Evolutionary conservation across 768 basidiomycete genomes (phyloP), one percentile per base, ranked within the genome.

Genomic region (Auriscalpium vulgare): DNA sequence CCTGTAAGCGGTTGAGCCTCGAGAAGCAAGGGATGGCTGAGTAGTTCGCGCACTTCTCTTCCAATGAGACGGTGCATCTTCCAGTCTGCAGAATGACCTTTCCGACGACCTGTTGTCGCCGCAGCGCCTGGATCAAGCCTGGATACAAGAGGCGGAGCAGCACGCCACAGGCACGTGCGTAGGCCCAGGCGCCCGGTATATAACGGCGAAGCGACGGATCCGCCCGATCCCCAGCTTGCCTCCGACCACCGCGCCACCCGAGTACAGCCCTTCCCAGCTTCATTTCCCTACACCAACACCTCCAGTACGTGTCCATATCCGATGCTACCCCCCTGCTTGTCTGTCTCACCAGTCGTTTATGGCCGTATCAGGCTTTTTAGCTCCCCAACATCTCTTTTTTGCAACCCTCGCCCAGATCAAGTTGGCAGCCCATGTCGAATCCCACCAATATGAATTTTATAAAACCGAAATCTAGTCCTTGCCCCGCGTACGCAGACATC

Each of bases 371-470:
- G 17, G n/a, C 50, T 47, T 36, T 23, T 14, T 21, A 38, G 35
- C 1, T 17, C 36, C 19, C 37, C 47, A 54, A 47, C 53, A 54
- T 29, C 17, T 34, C 36, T 37, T 17, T 29, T 44, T 47, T 37
- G 36, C 16, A 10, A 54, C 46, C 51, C 23, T 51, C 51, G 58
- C 57, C 62, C 59, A 48, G 55, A 78, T 72, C 85, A 90, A 88
- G 83, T 90, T 89, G 89, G 90, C 86, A 87, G 71, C 73, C 66
- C 75, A 91, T 90, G 88, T 88, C 86, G 77, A 78, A 83, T 76
- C 74, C 75, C 67, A 79, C 76, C 55, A 82, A 82, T 75, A 81
- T 82, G 65, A 91, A 83, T 86, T 74, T 77, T 72, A 75, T 75
- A 68, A 84, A 86, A 78, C 79, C 77, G 66, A 80, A 82, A 81